Conservation (phyloP, 305 asterid species). For the Plantago lanceolata region DNA sequence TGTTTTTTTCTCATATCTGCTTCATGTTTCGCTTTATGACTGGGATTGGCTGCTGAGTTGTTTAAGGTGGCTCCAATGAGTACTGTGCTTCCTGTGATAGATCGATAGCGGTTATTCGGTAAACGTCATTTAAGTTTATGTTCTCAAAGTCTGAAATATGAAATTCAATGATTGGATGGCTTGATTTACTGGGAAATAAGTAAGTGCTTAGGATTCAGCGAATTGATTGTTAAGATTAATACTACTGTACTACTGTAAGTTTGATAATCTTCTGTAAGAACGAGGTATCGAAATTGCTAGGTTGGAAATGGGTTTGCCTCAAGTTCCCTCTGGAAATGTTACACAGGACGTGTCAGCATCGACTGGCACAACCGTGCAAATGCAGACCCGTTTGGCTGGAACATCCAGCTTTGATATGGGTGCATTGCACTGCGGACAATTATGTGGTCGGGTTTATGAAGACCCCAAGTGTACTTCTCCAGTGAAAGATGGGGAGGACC, state of each 20-base stretch:
- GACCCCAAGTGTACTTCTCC: constrained; percentile 42
- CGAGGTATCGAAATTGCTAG: constrained; percentile 12
- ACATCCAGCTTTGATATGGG: constrained; percentile 47
- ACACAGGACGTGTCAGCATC: constrained; percentile 59
- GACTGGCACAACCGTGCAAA: constrained; percentile 44
- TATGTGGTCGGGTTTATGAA: constrained; percentile 28
- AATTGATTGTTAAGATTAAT: constrained; percentile 8
- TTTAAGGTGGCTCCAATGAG: constrained; percentile 27
- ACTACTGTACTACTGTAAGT: too few relatives aligned
- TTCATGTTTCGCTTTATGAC: constrained; percentile 32
- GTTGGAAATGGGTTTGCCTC: constrained; percentile 74
- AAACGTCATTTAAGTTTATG: constrained; percentile 21
- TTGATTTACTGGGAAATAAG: constrained; percentile 10
- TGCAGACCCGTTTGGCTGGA: constrained; percentile 39
- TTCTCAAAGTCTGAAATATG: constrained; percentile 17
- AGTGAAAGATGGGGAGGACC: constrained; percentile 40
- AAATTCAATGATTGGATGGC: constrained; percentile 9
- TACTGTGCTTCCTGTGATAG: constrained; percentile 26
- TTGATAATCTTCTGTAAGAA: background rate
- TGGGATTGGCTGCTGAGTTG: constrained; percentile 35
- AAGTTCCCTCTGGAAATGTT: constrained; percentile 47
- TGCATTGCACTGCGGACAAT: constrained; percentile 38
- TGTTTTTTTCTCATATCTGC: constrained; percentile 30
- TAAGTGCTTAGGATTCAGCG: constrained; percentile 3
- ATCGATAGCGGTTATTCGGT: constrained; percentile 22